These are phyloP conservation scores for Psilocybe sp. DNA, from an alignment of 768 basidiomycete genomes.

Conservation along the genomic window DNA sequence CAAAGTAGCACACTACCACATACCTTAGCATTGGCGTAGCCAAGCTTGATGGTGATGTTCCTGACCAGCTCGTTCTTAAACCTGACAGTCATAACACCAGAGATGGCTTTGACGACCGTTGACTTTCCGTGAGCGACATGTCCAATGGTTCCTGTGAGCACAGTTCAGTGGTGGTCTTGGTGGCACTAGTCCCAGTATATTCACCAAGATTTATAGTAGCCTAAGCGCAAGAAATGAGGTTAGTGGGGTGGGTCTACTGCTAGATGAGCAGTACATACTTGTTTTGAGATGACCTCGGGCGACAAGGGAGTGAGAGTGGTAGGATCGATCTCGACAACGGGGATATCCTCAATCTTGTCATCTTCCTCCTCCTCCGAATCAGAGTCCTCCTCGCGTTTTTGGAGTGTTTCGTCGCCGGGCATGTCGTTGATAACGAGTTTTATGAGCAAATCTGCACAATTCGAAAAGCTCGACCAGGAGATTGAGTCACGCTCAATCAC, in stretches of 20 bases:
- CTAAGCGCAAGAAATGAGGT: conserved; percentile 32
- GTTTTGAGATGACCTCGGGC: conserved; percentile 88
- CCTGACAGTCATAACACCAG: conserved; percentile 95
- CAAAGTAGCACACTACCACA: conserved; percentile 19
- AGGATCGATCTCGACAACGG: conserved; percentile 74
- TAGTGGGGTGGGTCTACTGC: background rate
- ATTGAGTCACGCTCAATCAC: too few relatives aligned
- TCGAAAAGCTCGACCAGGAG: too few relatives aligned
- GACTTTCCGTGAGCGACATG: conserved; percentile 99
- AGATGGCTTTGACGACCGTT: conserved; percentile 97
- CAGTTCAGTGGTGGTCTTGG: conserved; percentile 1
- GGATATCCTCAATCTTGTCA: conserved; percentile 47
- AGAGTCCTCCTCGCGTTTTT: conserved; percentile 64
- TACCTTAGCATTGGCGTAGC: conserved; percentile 98
- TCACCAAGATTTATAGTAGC: conserved; percentile 95
- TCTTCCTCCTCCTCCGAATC: conserved; percentile 72
- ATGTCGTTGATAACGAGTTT: conserved; percentile 30
- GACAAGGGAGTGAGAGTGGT: conserved; percentile 84
- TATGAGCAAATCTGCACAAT: too few relatives aligned
- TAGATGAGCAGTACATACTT: conserved; percentile 45
- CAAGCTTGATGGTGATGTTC: conserved; percentile 99
- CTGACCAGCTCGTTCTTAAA: conserved; percentile 99
- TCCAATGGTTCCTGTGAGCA: conserved; percentile 82
- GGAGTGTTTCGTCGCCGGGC: conserved; percentile 66
- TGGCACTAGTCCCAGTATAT: conserved; percentile 5